These are phyloP conservation scores for Hypoxylon perforatum DNA, from an alignment of 495 filamentous ascomycete genomes.

Conservation along the genomic window DNA sequence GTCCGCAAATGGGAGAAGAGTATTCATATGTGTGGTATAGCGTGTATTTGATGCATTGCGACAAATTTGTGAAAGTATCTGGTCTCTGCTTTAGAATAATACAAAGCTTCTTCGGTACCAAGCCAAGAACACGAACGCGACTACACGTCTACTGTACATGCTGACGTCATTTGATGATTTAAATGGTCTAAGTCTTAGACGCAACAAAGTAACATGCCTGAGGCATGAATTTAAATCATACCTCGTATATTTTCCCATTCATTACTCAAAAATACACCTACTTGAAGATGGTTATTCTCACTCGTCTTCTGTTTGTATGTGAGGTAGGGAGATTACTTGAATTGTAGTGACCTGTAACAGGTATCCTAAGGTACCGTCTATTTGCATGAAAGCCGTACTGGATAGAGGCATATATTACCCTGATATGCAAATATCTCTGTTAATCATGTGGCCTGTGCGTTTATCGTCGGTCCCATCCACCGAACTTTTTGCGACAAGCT, in stretches of 20 bases:
- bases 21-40: background rate
- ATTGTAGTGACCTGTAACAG: no score
- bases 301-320: no score
- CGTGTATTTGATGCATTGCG: conserved; percentile 6
- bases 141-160: background rate
- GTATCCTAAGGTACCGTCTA: no score
- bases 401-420: background rate
- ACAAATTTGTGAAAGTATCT: background rate
- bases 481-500: conserved; percentile 13
- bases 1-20: conserved; percentile 1
- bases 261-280: no score
- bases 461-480: background rate
- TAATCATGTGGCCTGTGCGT: background rate
- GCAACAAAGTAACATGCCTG: no score
- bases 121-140: no score
- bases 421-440: background rate
- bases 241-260: no score
- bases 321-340: no score
- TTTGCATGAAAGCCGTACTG: no score
- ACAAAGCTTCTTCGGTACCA: background rate
- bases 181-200: background rate
- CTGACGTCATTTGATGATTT: conserved; percentile 27
- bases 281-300: no score
- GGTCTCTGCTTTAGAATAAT: background rate
- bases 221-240: no score